These are phyloP conservation scores for Salix viminalis DNA, from an alignment of 345 rosid genomes.

Conservation along the genomic window DNA sequence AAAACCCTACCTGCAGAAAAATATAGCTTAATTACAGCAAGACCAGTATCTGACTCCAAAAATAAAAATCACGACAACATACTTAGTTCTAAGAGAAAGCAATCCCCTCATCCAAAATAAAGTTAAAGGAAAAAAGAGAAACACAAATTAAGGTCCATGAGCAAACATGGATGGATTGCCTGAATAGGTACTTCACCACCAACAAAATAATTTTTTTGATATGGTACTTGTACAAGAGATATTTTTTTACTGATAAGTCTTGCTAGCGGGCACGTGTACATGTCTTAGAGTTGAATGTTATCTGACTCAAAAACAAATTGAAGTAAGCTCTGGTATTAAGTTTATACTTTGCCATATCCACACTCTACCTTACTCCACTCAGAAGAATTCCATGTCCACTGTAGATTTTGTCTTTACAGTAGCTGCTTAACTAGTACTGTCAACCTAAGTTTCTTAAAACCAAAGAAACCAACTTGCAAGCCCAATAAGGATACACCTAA, in stretches of 20 bases:
- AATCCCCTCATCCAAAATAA: not conserved
- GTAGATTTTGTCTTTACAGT: not conserved
- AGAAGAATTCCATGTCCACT: not conserved
- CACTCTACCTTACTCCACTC: not conserved
- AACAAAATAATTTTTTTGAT: not conserved
- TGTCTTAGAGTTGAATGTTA: not conserved
- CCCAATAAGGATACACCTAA: not conserved
- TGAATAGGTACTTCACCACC: not conserved
- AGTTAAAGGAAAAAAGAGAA: not conserved
- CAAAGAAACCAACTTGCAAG: not conserved
- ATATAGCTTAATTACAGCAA: slow-evolving; percentile 4
- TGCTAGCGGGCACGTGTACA: not conserved
- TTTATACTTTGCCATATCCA: not conserved
- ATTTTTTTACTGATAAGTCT: not conserved
- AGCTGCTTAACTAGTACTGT: not conserved
- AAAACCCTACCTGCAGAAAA: slow-evolving; percentile 59
- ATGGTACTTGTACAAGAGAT: not conserved
- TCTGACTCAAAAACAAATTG: not conserved
- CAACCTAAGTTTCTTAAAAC: not conserved
- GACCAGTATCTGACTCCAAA: not conserved
- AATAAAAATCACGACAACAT: not conserved
- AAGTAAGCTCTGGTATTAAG: not conserved
- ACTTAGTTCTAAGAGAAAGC: not conserved
- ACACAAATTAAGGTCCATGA: not conserved
- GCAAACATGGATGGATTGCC: not conserved